Percentiles rank a stretch among this genome's conserved stretches.
phyloP scores from a whole-genome alignment of 148 eudicot species.

The Nyssa sinensis region DNA sequence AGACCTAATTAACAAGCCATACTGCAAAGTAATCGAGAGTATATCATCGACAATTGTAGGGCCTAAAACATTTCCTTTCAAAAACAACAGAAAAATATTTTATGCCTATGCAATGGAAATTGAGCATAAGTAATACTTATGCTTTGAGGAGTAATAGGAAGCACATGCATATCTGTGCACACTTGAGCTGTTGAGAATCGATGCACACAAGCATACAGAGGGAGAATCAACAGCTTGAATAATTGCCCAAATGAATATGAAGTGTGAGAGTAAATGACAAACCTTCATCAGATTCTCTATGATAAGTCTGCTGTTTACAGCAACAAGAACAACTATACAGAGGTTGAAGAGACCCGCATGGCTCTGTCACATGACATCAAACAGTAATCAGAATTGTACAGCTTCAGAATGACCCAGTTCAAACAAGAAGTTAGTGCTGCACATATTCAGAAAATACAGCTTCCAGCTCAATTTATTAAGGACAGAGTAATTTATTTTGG shows the following conservation, averaged over 20 bases:
- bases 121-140: not conserved
- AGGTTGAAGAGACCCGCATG: conserved; percentile 98
- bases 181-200: not conserved
- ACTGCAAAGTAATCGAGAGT: conserved; percentile 47
- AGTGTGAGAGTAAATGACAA: not conserved
- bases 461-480: not conserved
- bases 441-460: conserved; percentile 4
- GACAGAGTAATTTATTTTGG: too few relatives aligned
- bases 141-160: not conserved
- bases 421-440: not conserved
- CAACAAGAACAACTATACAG: conserved; percentile 92
- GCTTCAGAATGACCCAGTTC: not conserved
- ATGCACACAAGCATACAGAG: not conserved
- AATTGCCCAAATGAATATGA: not conserved
- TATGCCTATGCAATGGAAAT: not conserved
- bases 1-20: conserved; percentile 79
- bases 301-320: conserved; percentile 92
- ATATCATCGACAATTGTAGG: not conserved
- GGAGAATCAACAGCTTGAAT: not conserved
- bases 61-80: not conserved
- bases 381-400: conserved; percentile 3
- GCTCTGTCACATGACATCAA: conserved; percentile 52
- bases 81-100: not conserved
- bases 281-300: conserved; percentile 99
- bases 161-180: not conserved